Base-by-base conservation (phyloP, 805 yeast species). In the Isabelozyma rhagii region DNA sequence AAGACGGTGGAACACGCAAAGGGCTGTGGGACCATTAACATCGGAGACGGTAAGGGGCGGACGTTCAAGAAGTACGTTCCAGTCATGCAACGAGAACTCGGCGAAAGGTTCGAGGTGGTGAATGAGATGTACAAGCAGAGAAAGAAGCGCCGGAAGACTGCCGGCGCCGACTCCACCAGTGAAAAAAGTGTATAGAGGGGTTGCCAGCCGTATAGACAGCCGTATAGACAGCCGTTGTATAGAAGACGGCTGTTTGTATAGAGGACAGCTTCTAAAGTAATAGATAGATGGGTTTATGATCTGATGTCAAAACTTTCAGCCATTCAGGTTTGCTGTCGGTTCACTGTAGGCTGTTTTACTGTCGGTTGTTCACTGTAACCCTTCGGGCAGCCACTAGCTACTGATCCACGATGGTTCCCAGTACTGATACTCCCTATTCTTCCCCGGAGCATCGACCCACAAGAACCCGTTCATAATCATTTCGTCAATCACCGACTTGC, bases 41-140 rank as follows among this genome's bases (percentile, higher is more conserved):
- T 80, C 0, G 97, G 97, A n/a, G 86, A 86, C 62, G 97, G 97
- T 0, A 65, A 68, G 28, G 96, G 94, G 1, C 76, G 83, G 46
- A 72, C 79, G n/a, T 74, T 74, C 44, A 70, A 74, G 11, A 71
- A 67, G 14, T 89, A 91, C 61, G 75, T 78, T 4, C 85, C 87
- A 7, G 63, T 90, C 40, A 57, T 59, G 8, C 64, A 82, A 25
- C 75, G 97, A 50, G 80, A 77, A 13, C 66, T 78, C 42, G 74
- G 82, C 51, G 93, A 85, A 14, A 62, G 86, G 1, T 85, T 81
- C n/a, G 90, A 86, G 46, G 79, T 69, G 13, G 82, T 86, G 9
- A 93, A 93, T 63, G 81, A 72, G 39, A 80, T 83, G 55, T 87
- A 84, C 73, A 60, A 66, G 54, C 70, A 60, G 50, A 67, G 71